phyloP scores from a whole-genome alignment of 441 rosid genomes.

The Hura crepitans region DNA sequence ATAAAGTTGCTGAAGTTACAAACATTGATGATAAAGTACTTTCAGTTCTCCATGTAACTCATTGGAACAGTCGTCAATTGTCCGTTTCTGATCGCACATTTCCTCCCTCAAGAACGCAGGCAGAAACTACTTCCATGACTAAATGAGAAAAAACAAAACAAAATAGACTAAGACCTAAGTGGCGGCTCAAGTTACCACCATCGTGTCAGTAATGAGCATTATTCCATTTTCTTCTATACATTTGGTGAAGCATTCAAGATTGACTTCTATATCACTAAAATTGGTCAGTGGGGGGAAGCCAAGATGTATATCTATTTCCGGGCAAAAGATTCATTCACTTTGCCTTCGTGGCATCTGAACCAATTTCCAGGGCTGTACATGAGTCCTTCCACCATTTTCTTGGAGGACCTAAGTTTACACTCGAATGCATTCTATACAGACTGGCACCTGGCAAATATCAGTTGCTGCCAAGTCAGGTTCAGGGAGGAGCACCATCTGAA shows the following conservation, averaged over 20 bases:
- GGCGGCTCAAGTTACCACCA: not conserved
- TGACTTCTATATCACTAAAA: not conserved
- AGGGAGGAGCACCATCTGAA: constrained; percentile 20
- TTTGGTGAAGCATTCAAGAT: not conserved
- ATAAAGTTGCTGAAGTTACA: not conserved
- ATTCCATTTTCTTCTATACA: constrained; percentile 7
- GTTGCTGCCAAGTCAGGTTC: constrained; percentile 14
- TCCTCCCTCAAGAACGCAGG: not conserved
- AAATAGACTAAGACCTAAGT: not conserved
- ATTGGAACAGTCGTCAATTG: not conserved
- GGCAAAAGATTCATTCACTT: not conserved
- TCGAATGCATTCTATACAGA: not conserved
- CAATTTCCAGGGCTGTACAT: constrained; percentile 9
- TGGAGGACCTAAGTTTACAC: not conserved
- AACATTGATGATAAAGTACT: not conserved
- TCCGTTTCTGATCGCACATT: not conserved
- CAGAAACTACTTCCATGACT: not conserved
- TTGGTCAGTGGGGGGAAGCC: constrained; percentile 1
- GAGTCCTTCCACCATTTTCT: constrained; percentile 1
- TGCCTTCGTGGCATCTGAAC: not conserved
- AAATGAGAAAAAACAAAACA: not conserved
- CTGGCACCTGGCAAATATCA: not conserved
- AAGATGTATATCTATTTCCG: not conserved
- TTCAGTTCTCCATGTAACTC: not conserved
- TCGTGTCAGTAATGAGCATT: not conserved